A percentile compares a stretch with the other conserved stretches of the same genome.
Evolutionary conservation across 805 yeast species (phyloP).

Genomic region (Sungouiella thailandica): DNA sequence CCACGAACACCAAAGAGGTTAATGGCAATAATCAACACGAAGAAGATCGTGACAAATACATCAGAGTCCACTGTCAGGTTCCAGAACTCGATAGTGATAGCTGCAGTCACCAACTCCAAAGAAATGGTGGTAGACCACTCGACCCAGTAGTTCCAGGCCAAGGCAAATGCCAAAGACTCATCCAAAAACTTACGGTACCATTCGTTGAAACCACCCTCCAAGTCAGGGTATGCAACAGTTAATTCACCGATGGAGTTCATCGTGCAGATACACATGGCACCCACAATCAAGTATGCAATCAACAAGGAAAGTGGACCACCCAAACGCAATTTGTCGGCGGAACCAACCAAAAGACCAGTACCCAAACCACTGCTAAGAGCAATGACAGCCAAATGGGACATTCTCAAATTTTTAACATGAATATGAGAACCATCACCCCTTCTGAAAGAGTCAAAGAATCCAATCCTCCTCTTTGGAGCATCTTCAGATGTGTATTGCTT

Average conservation of each 20-base stretch:
- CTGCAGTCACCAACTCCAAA: slow-evolving; percentile 18
- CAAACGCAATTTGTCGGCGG: slow-evolving; percentile 24
- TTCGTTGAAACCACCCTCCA: slow-evolving; percentile 35
- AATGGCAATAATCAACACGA: slow-evolving; percentile 39
- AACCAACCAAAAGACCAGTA: slow-evolving; percentile 40
- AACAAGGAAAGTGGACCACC: slow-evolving; percentile 24
- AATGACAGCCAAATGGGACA: slow-evolving; percentile 29
- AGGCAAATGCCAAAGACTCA: slow-evolving; percentile 33
- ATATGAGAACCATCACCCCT: not conserved
- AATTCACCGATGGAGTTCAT: slow-evolving; percentile 43
- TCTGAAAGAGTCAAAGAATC: slow-evolving; percentile 14
- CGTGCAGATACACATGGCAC: slow-evolving; percentile 26
- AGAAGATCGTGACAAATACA: slow-evolving; percentile 52
- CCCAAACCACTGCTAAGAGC: slow-evolving; percentile 36
- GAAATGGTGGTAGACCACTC: slow-evolving; percentile 23
- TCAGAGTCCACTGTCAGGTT: slow-evolving; percentile 46
- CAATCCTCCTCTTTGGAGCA: slow-evolving; percentile 1
- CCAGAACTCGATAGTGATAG: slow-evolving; percentile 59
- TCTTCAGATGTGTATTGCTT: slow-evolving; percentile 7
- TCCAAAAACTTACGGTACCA: slow-evolving; percentile 29
- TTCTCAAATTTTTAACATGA: slow-evolving; percentile 10
- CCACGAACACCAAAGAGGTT: slow-evolving; percentile 45
- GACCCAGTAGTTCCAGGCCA: slow-evolving; percentile 35
- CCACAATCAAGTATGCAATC: slow-evolving; percentile 21
- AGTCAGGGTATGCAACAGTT: slow-evolving; percentile 53